Percentiles rank a stretch among this genome's conserved stretches.
phyloP scores from a whole-genome alignment of 106 monocot species.

The Dioscorea zingiberensis region DNA sequence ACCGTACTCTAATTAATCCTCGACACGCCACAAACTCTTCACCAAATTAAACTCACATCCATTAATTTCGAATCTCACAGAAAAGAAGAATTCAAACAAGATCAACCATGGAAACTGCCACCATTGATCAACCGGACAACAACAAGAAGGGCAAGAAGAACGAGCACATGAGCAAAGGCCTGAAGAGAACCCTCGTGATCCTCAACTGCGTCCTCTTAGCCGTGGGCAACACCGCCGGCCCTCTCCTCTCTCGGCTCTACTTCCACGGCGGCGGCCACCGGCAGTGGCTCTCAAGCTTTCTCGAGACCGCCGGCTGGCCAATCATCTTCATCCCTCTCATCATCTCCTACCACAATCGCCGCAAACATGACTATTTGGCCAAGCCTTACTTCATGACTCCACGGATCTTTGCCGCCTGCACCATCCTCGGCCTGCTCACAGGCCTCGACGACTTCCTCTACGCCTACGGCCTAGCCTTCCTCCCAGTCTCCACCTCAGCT shows the following conservation, averaged over 20 bases:
- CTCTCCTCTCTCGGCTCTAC: constrained; percentile 20
- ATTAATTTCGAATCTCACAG: too few species aligned
- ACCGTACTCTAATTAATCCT: too few species aligned
- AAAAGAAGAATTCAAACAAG: too few species aligned
- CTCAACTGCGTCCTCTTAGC: constrained; percentile 4
- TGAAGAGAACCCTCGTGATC: constrained; percentile 1
- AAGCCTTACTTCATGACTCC: constrained; percentile 9
- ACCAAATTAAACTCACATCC: too few species aligned
- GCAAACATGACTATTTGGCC: too few species aligned
- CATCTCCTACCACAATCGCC: background rate
- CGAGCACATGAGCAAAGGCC: background rate
- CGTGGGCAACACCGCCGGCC: constrained; percentile 11
- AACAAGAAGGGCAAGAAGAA: background rate
- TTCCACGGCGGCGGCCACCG: constrained; percentile 4
- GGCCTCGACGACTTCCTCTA: constrained; percentile 35
- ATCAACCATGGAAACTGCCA: too few species aligned
- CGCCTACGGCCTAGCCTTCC: constrained; percentile 5
- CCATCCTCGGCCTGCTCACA: constrained; percentile 23
- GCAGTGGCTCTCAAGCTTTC: background rate
- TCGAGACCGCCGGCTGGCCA: constrained; percentile 1
- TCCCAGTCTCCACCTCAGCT: constrained; percentile 11
- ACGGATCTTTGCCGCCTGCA: constrained; percentile 9
- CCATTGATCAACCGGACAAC: background rate
- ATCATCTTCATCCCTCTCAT: constrained; percentile 4
- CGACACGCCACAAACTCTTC: too few species aligned